phyloP scores from a whole-genome alignment of 192 early-diverging fungal genomes.

The Coemansia sp. region DNA sequence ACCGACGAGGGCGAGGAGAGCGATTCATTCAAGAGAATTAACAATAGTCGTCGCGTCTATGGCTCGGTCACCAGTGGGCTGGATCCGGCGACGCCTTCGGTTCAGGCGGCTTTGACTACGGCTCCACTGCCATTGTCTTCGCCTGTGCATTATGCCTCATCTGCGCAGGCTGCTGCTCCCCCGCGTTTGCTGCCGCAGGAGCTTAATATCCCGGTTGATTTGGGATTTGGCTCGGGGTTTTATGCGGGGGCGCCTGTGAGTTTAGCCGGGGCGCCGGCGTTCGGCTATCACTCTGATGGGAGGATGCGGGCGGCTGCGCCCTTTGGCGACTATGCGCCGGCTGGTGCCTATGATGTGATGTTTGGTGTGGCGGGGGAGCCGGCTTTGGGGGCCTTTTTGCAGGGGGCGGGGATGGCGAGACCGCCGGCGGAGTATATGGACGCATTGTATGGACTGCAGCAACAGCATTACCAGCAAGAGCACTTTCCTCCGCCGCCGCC shows the following conservation, averaged over 20 bases:
- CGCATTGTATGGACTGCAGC: background rate
- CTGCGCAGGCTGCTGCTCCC: background rate
- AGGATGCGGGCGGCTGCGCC: background rate
- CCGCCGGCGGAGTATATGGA: conserved; percentile 1
- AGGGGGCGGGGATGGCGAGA: background rate
- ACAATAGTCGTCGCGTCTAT: background rate
- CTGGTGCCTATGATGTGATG: background rate
- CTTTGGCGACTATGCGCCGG: background rate
- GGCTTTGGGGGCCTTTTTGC: background rate
- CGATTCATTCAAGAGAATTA: background rate
- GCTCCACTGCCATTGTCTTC: background rate
- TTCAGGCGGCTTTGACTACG: background rate
- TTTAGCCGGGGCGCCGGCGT: background rate
- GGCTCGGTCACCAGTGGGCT: background rate
- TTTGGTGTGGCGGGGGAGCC: background rate
- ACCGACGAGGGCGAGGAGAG: conserved; percentile 22
- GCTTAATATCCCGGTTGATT: background rate
- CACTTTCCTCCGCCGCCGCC: background rate
- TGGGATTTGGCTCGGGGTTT: background rate
- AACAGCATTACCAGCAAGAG: conserved; percentile 13
- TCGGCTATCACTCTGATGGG: background rate
- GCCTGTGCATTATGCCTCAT: background rate
- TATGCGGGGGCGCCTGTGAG: background rate
- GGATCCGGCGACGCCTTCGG: background rate
- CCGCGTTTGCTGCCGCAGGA: background rate